Evolutionary conservation across 768 basidiomycete genomes (phyloP).

Genomic region (Pisolithus microcarpus): DNA sequence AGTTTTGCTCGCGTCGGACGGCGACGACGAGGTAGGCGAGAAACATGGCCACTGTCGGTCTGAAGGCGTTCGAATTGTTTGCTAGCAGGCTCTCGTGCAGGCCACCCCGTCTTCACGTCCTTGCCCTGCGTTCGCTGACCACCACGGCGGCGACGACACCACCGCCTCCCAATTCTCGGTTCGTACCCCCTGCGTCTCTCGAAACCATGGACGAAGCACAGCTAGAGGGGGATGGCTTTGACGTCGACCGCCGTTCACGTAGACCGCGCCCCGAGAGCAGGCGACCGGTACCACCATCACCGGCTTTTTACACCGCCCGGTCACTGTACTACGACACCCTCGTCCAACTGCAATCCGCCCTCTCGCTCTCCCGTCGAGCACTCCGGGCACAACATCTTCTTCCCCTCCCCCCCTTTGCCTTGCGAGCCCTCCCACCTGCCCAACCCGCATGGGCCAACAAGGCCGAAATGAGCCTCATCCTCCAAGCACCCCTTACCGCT

Average conservation of each 20-base stretch:
- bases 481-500: slow-evolving; percentile 57
- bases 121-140: slow-evolving; percentile 8
- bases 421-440: slow-evolving; percentile 48
- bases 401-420: slow-evolving; percentile 70
- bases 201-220: slow-evolving; percentile 1
- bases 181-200: slow-evolving; percentile 24
- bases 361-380: slow-evolving; percentile 47
- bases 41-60: background rate
- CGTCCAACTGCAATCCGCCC: slow-evolving; percentile 55
- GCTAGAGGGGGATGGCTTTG: background rate
- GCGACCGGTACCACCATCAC: slow-evolving; percentile 45
- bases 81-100: background rate
- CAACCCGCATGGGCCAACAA: slow-evolving; percentile 65
- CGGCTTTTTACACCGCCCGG: slow-evolving; percentile 81
- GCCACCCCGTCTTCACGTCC: background rate
- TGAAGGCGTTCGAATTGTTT: background rate
- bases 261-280: background rate
- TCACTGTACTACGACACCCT: slow-evolving; percentile 70
- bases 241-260: background rate
- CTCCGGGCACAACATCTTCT: slow-evolving; percentile 63
- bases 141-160: slow-evolving; percentile 1
- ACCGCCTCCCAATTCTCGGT: slow-evolving; percentile 6
- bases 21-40: background rate
- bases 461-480: slow-evolving; percentile 47
- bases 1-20: background rate